Conservation (phyloP, 768 basidiomycete genomes). For the Pleurotus giganteus region DNA sequence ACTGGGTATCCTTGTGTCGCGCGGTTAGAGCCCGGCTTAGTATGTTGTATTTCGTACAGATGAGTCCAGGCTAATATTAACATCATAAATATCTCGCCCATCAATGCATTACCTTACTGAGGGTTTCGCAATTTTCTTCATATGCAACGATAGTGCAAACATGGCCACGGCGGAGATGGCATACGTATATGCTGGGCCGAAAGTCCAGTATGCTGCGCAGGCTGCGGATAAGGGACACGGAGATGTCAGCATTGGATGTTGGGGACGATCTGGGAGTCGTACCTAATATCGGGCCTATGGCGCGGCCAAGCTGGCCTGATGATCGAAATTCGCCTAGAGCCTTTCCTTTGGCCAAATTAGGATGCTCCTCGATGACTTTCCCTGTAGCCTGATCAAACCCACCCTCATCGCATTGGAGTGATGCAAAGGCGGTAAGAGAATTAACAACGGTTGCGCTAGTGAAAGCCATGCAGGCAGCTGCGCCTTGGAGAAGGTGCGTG, state of each 20-base stretch:
- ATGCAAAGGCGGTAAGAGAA: slow-evolving; percentile 87
- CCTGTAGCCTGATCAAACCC: slow-evolving; percentile 53
- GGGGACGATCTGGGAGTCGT: slow-evolving; percentile 22
- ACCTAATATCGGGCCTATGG: slow-evolving; percentile 90
- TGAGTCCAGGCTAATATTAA: no score
- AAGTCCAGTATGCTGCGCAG: slow-evolving; percentile 86
- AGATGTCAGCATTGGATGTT: slow-evolving; percentile 1
- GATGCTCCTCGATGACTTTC: slow-evolving; percentile 53
- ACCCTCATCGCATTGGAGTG: slow-evolving; percentile 83
- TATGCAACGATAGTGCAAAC: slow-evolving; percentile 53
- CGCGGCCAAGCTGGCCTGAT: slow-evolving; percentile 94
- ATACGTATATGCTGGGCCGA: slow-evolving; percentile 81
- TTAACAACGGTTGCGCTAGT: slow-evolving; percentile 96
- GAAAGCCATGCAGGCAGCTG: slow-evolving; percentile 85
- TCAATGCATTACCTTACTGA: slow-evolving; percentile 21
- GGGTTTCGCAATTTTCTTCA: slow-evolving; percentile 47
- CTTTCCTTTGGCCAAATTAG: slow-evolving; percentile 72
- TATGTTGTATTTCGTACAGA: no score
- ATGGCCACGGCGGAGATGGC: slow-evolving; percentile 61
- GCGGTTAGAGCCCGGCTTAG: no score
- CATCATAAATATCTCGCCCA: neutral
- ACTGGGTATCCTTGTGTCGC: no score
- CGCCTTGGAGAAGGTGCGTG: slow-evolving; percentile 56
- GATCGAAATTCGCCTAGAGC: slow-evolving; percentile 16
- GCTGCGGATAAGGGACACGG: slow-evolving; percentile 43